Conservation (phyloP, 2,329 filamentous ascomycete species). For the Zymoseptoria crescenta region DNA sequence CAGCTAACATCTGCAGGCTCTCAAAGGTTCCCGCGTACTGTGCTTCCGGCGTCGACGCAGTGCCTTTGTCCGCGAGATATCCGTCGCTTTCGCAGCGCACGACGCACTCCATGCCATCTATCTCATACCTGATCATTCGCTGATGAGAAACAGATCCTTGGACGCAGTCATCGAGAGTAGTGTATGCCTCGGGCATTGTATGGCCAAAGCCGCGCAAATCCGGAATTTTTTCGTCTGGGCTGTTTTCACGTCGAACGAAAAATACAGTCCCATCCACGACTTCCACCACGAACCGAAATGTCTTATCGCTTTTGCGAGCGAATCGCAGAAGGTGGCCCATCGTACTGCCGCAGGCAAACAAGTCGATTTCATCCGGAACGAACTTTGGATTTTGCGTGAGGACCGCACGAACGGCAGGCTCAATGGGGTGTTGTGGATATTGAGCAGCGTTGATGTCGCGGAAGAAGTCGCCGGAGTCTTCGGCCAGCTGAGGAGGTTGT, state of each 20-base stretch:
- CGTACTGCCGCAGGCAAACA: slow-evolving; percentile 55
- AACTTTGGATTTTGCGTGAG: slow-evolving; percentile 34
- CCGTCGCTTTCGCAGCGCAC: slow-evolving; percentile 55
- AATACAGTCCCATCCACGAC: slow-evolving; percentile 51
- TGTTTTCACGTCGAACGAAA: slow-evolving; percentile 55
- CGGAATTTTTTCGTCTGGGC: slow-evolving; percentile 49
- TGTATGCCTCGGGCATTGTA: slow-evolving; percentile 59
- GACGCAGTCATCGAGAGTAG: slow-evolving; percentile 51
- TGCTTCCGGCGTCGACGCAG: not conserved
- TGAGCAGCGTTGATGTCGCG: slow-evolving; percentile 49
- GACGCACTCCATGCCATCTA: slow-evolving; percentile 46
- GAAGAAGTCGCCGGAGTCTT: slow-evolving; percentile 45
- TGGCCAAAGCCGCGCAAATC: slow-evolving; percentile 57
- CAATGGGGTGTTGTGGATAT: slow-evolving; percentile 44
- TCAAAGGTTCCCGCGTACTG: not conserved
- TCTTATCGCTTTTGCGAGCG: slow-evolving; percentile 35
- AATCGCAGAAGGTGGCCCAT: slow-evolving; percentile 56
- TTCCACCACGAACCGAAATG: slow-evolving; percentile 55
- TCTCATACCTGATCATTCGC: slow-evolving; percentile 50
- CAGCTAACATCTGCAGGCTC: slow-evolving; percentile 4
- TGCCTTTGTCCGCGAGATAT: slow-evolving; percentile 33
- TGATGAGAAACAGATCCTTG: slow-evolving; percentile 54
- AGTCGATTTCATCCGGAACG: slow-evolving; percentile 36
- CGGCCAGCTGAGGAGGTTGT: slow-evolving; percentile 28
- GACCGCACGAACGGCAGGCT: slow-evolving; percentile 42